Evolutionary conservation across 2,329 filamentous ascomycete species (phyloP).

Genomic region (Chaetothyriales sp.): DNA sequence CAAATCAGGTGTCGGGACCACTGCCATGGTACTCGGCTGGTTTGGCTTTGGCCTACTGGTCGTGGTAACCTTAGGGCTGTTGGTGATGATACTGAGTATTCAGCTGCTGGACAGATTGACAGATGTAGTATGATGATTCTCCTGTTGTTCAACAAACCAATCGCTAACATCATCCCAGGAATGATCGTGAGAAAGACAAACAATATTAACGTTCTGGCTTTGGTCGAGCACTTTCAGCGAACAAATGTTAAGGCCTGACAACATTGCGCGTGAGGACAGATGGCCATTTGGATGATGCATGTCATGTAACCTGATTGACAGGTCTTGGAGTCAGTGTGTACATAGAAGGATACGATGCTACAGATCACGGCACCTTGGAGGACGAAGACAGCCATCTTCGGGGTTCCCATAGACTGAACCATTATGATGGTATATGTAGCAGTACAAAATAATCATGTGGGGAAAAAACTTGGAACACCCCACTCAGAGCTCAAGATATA

Average conservation of each 20-base stretch:
- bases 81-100: slow-evolving; percentile 96
- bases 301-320: background rate
- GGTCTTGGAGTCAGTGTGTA: background rate
- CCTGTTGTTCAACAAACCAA: background rate
- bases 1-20: slow-evolving; percentile 75
- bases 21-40: slow-evolving; percentile 95
- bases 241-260: background rate
- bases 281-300: background rate
- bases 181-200: background rate
- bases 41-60: slow-evolving; percentile 90
- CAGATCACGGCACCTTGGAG: background rate
- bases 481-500: too few species aligned
- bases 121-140: slow-evolving; percentile 25
- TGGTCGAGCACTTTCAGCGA: background rate
- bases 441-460: background rate
- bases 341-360: background rate
- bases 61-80: slow-evolving; percentile 81
- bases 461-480: too few species aligned
- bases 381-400: background rate
- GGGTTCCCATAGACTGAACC: background rate
- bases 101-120: slow-evolving; percentile 54
- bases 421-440: background rate
- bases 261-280: background rate
- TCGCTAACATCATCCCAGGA: slow-evolving; percentile 10
- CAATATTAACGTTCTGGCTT: background rate